A percentile compares a stretch with the other conserved stretches of the same genome.
Evolutionary conservation across 352 stramenopile species (phyloP).

Genomic region (Phytophthora hybrid): DNA sequence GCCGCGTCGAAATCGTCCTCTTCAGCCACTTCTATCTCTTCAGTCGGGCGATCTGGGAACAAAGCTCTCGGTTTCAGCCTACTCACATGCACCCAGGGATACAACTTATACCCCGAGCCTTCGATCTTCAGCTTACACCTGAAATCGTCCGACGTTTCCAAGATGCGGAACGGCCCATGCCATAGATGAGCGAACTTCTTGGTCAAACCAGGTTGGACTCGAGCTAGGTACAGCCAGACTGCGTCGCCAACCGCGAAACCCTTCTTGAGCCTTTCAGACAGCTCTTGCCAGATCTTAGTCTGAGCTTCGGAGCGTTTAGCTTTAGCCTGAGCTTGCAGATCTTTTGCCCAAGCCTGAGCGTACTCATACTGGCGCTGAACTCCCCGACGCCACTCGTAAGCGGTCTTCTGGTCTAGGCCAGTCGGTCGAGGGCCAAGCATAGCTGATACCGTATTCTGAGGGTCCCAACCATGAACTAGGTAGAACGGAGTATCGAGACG

Average conservation of each 20-base stretch:
- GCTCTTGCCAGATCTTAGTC: neutral
- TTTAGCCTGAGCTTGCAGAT: no score
- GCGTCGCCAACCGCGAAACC: neutral
- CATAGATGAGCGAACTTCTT: neutral
- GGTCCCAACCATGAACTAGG: no score
- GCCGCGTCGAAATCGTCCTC: no score
- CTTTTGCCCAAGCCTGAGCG: no score
- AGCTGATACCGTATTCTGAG: no score
- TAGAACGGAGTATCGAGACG: no score
- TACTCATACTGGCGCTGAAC: no score
- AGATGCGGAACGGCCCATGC: neutral
- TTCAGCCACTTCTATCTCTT: neutral
- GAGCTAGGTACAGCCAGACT: neutral
- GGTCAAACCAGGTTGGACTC: neutral
- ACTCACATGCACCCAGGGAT: no score
- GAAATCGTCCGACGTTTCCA: neutral
- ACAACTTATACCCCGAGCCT: no score
- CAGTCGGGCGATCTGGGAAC: neutral
- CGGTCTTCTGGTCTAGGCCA: no score
- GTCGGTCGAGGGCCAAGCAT: no score
- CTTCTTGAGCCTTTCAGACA: neutral
- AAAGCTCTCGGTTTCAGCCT: constrained; percentile 1
- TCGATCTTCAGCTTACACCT: neutral
- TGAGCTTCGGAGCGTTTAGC: neutral
- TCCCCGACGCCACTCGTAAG: no score